A percentile compares a stretch with the other conserved stretches of the same genome.
Evolutionary conservation across 169 alveolate genomes (phyloP).

Genomic region (Eimeria maxima): DNA sequence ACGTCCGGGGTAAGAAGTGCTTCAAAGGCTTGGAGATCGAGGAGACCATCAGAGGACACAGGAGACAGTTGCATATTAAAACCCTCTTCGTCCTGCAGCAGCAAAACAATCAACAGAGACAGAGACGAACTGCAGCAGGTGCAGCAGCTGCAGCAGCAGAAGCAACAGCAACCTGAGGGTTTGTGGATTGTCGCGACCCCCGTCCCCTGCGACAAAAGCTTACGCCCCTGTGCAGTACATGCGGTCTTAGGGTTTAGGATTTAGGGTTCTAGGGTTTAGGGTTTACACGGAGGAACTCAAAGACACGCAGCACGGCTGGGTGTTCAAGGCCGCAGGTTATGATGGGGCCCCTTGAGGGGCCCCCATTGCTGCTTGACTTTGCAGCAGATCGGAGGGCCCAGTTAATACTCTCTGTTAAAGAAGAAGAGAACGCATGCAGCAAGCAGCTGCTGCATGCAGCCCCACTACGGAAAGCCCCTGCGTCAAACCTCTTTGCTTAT

Average conservation of each 20-base stretch:
- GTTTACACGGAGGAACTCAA: constrained; percentile 6
- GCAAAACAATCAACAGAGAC: not conserved
- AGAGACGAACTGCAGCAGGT: not conserved
- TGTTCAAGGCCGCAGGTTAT: constrained; percentile 40
- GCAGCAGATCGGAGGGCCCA: constrained; percentile 47
- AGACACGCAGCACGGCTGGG: constrained; percentile 31
- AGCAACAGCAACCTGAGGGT: no score
- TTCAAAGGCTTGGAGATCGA: not conserved
- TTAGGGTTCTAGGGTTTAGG: no score
- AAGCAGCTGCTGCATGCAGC: no score
- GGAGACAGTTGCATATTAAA: not conserved
- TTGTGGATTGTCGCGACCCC: no score
- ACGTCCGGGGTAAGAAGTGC: not conserved
- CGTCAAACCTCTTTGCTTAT: no score
- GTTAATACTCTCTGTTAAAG: constrained; percentile 20
- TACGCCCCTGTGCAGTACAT: no score
- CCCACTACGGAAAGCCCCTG: no score
- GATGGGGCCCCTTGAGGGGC: not conserved
- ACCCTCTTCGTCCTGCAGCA: constrained; percentile 61
- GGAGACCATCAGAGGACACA: constrained; percentile 2
- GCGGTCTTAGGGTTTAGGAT: no score
- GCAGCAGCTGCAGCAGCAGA: no score
- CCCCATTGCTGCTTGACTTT: not conserved
- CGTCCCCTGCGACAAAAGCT: no score
- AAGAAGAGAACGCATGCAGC: not conserved